Evolutionary conservation across 345 rosid genomes (phyloP), one percentile per base, ranked within the genome.

Genomic region (Ceriops zippeliana): DNA sequence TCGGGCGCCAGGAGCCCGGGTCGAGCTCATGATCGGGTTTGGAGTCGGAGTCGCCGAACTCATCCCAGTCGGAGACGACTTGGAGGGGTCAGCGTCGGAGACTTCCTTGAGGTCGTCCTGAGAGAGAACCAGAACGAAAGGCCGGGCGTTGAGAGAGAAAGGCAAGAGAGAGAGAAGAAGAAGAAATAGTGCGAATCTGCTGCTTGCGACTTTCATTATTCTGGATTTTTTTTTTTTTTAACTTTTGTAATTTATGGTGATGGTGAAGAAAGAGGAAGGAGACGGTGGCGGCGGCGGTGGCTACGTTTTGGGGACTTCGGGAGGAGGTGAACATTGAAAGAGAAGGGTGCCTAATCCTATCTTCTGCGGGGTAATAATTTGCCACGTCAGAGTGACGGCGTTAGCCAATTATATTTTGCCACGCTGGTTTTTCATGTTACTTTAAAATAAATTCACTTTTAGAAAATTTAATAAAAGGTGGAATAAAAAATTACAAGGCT

Each of bases 1-100:
- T 80, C 37, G 90, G 87, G 63, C 93, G 89, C 98, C 98, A 93
- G 1, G 98, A 90, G 10, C 98, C 98, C 17, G 93, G 96, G 69
- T 91, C 98, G 42, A 95, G 92, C 74, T 85, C 88, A 49, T 89
- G 88, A 30, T 88, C 96, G 2, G 96, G 69, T 70, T 83, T 89
- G 10, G 86, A 73, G 28, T 82, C 90, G 34, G 87, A 67, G 69
- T 91, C 96, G 19, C 89, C 90, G 70, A 89, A 89, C 37, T 91
- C 93, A 60, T 91, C 96, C 89, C 90, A 89, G 47, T 91, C 89
- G 34, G 85, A 53, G 70, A 22, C 16, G 59, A 81, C 30, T 61
- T 68, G 63, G 71, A 70, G 68, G 77, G 63, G 61, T 82, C 90
- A 46, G 76, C 90, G 60, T 81, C 86, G 63, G 87, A 6, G 73